A percentile compares a stretch with the other conserved stretches of the same genome.
Conservation (phyloP, 169 alveolate genomes). For the Eimeria brunetti region DNA sequence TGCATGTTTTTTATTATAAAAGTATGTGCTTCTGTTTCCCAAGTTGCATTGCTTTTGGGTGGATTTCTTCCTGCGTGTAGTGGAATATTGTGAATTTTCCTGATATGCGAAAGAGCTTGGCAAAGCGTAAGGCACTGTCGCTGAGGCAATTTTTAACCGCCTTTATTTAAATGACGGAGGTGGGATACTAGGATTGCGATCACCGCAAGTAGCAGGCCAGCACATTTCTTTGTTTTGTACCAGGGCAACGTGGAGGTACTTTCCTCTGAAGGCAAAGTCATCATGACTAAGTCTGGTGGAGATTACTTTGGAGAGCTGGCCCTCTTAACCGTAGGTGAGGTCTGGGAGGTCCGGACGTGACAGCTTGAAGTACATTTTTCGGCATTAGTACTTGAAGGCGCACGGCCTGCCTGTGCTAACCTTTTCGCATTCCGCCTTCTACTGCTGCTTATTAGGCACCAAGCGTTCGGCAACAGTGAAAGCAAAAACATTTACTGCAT, state of each 20-base stretch:
- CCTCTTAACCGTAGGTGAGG: slow-evolving; percentile 60
- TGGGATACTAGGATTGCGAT: not conserved
- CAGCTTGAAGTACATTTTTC: not conserved
- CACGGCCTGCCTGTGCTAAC: not conserved
- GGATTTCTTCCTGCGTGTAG: not conserved
- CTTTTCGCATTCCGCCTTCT: not conserved
- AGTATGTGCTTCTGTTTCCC: slow-evolving; percentile 12
- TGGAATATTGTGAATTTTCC: not conserved
- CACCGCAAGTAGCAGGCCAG: not conserved
- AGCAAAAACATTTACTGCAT: slow-evolving; percentile 40
- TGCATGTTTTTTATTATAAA: slow-evolving; percentile 62
- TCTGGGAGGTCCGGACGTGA: not conserved
- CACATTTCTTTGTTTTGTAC: not conserved
- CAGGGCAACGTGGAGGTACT: slow-evolving; percentile 71
- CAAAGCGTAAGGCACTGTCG: not conserved
- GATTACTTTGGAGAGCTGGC: slow-evolving; percentile 66
- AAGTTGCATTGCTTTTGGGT: not conserved
- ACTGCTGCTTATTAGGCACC: slow-evolving; percentile 11
- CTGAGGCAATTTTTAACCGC: not conserved
- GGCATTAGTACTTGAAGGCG: not conserved
- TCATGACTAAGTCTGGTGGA: slow-evolving; percentile 39
- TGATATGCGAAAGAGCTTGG: not conserved
- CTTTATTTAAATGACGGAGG: not conserved
- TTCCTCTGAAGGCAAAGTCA: slow-evolving; percentile 5
- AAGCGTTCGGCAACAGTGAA: slow-evolving; percentile 49